These are phyloP conservation scores for Tylopilus orsonianus DNA, from an alignment of 1,284 basidiomycete species.

Conservation along the genomic window DNA sequence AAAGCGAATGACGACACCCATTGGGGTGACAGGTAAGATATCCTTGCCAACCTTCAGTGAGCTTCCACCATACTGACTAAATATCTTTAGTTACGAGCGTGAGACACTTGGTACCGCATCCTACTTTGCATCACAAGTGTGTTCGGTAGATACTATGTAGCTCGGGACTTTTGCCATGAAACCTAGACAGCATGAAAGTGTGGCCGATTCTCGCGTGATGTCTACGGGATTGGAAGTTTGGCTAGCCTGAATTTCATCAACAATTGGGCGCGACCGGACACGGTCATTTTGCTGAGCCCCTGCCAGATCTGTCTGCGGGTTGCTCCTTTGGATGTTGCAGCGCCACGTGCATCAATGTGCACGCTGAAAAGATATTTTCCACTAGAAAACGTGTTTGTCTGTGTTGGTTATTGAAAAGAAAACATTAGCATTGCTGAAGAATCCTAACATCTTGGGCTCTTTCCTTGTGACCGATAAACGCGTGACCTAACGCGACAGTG, in stretches of 20 bases:
- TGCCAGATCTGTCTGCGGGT: slow-evolving; percentile 35
- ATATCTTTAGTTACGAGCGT: slow-evolving; percentile 33
- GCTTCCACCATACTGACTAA: not conserved
- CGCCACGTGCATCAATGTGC: not conserved
- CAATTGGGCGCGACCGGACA: no score
- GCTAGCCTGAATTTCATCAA: no score
- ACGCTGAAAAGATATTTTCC: not conserved
- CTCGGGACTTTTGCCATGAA: not conserved
- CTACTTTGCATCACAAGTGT: not conserved
- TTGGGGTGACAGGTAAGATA: slow-evolving; percentile 29
- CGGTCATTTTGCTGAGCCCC: no score
- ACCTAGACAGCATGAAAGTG: not conserved
- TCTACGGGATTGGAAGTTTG: not conserved
- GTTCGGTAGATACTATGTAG: not conserved
- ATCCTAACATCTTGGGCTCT: slow-evolving; percentile 15
- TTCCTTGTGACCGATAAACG: slow-evolving; percentile 20
- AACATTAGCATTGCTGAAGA: slow-evolving; percentile 25
- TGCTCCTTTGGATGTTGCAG: no score
- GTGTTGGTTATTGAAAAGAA: slow-evolving; percentile 30
- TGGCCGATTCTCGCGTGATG: not conserved
- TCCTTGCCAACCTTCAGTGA: not conserved
- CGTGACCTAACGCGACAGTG: slow-evolving; percentile 28
- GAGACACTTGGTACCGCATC: slow-evolving; percentile 53
- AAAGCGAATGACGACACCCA: slow-evolving; percentile 48
- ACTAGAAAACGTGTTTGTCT: slow-evolving; percentile 26